Conservation (phyloP, 768 basidiomycete species). For the Wakefieldia striispora region DNA sequence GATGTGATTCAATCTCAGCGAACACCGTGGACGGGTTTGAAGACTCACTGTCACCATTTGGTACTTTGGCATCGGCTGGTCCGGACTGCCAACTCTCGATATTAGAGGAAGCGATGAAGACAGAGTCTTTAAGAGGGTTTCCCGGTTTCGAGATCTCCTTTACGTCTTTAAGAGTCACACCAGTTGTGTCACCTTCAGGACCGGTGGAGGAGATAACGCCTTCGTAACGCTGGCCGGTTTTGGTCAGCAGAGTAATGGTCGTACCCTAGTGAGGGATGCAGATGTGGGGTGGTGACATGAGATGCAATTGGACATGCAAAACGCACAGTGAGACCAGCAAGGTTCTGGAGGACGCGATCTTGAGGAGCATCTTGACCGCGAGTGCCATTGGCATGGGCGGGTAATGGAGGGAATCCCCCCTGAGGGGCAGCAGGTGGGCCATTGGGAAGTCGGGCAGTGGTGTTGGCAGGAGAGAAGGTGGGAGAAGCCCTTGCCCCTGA, state of each 20-base stretch:
- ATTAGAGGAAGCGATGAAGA: slow-evolving; percentile 70
- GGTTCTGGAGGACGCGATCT: slow-evolving; percentile 60
- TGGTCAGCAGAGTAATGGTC: slow-evolving; percentile 72
- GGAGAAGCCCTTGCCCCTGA: slow-evolving; percentile 65
- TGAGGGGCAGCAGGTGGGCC: slow-evolving; percentile 36
- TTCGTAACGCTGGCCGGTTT: slow-evolving; percentile 70
- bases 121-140: slow-evolving; percentile 63
- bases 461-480: slow-evolving; percentile 57
- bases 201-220: slow-evolving; percentile 63
- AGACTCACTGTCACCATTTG: slow-evolving; percentile 71
- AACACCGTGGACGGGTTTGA: neutral
- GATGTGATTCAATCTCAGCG: neutral
- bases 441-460: slow-evolving; percentile 42
- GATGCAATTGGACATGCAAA: slow-evolving; percentile 9
- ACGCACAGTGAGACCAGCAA: slow-evolving; percentile 72
- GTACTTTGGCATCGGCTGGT: slow-evolving; percentile 64
- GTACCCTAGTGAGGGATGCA: slow-evolving; percentile 53
- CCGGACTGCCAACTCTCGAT: slow-evolving; percentile 74
- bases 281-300: slow-evolving; percentile 14
- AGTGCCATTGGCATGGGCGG: slow-evolving; percentile 45
- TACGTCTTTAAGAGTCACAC: slow-evolving; percentile 74
- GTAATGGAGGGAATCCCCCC: slow-evolving; percentile 44
- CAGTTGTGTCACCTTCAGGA: slow-evolving; percentile 64
- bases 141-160: slow-evolving; percentile 69
- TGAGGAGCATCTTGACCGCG: slow-evolving; percentile 46